Base-by-base conservation (phyloP, 805 yeast genomes). In the Saccharomyces eubayanus region DNA sequence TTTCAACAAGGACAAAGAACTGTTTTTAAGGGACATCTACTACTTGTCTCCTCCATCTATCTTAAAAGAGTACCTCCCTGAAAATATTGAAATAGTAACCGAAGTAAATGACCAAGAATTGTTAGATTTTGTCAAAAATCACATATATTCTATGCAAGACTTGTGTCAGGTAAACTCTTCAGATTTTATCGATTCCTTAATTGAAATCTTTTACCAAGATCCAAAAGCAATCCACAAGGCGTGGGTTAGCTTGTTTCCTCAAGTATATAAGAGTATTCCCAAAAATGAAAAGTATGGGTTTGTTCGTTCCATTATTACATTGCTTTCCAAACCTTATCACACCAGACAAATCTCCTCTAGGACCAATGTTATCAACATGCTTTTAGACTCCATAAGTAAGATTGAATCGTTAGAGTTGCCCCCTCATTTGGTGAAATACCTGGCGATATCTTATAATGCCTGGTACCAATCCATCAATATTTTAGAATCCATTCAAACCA, bases 321-420 rank as follows among this genome's bases (percentile, higher is more conserved):
- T 94, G 48, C 71, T 94, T 47, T 86, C 97, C 0, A 89, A 89
- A 64, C 98, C 94, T 58, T 95, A 89, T 64, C 97, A 92, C 63
- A 81, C 84, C n/a, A 80, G 96, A 48, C 99, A 95, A 71, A 82
- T 86, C 48, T 94, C 89, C 56, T 78, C 82, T 49, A 79, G 91
- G 51, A 95, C 95, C 0, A 94, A 94, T 65, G 96, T 90, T 2
- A 80, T 95, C 9, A 89, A 87, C 57, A 84, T 94, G 1, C 71
- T 94, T 58, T 72, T 95, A 46, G 95, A 85, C 59, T 97, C 96
- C 43, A 79, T 89, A n/a, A 83, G 91, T 1, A 73, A 76, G 56
- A 84, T 95, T 57, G 81, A 83, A 9, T 82, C 77, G 9, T 67
- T 89, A 9, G 96, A 87, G 57, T 72, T 95, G 20, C 99, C 99